phyloP scores from a whole-genome alignment of 2,329 filamentous ascomycete species.

The Fusarium marasasianum region DNA sequence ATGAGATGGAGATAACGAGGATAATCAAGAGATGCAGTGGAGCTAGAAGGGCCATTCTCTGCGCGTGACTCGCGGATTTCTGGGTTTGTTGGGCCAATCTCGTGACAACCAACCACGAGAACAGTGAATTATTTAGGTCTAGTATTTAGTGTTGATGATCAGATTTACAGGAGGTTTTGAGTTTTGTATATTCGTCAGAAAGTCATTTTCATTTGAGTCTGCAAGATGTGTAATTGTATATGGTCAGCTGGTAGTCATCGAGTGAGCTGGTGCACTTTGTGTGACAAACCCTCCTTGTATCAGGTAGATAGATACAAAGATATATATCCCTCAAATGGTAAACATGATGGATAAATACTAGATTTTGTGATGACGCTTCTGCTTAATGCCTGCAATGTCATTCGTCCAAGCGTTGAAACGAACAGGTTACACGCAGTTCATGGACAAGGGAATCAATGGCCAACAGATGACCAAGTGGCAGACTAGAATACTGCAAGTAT shows the following conservation, averaged over 20 bases:
- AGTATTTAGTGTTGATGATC: neutral
- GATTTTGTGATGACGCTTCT: neutral
- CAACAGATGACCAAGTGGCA: slow-evolving; percentile 19
- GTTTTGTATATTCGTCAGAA: neutral
- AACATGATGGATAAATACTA: neutral
- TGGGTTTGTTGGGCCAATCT: slow-evolving; percentile 6
- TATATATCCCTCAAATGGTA: neutral
- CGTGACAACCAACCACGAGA: slow-evolving; percentile 20
- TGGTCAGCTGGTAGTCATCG: neutral
- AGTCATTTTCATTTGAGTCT: neutral
- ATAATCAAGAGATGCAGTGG: slow-evolving; percentile 9
- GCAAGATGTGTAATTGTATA: neutral
- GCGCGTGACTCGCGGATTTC: slow-evolving; percentile 23
- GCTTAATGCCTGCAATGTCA: neutral
- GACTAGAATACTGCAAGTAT: neutral
- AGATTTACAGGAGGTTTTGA: neutral
- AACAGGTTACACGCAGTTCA: slow-evolving; percentile 17
- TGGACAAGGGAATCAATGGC: neutral
- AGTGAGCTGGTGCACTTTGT: neutral
- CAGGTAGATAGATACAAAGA: neutral
- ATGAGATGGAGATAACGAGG: slow-evolving; percentile 13
- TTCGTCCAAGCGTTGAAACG: slow-evolving; percentile 6
- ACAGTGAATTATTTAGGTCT: neutral
- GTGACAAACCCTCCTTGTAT: neutral
- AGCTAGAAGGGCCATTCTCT: slow-evolving; percentile 1